Percentiles rank a stretch among this genome's conserved stretches.
Evolutionary conservation across 2,329 filamentous ascomycete species (phyloP).

Genomic region (Fusarium mundagurra): DNA sequence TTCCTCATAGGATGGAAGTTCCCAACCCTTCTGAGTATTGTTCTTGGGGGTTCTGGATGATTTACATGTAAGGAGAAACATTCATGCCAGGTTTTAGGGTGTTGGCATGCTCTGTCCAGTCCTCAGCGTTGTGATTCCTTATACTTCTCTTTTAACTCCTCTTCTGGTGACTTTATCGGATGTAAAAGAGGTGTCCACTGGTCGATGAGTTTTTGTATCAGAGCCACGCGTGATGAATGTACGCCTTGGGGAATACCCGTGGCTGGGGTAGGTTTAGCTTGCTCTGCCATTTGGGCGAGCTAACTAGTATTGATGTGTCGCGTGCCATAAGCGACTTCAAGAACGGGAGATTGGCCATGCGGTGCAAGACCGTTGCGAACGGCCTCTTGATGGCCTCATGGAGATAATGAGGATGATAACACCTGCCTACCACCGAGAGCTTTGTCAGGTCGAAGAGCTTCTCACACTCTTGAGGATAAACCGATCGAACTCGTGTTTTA

Average conservation of each 20-base stretch:
- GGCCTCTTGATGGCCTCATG: too few species aligned
- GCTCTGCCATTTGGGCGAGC: too few species aligned
- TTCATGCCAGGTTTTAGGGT: neutral
- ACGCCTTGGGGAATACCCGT: too few species aligned
- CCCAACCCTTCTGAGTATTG: neutral
- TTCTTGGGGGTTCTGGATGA: neutral
- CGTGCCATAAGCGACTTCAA: neutral
- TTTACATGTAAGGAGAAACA: neutral
- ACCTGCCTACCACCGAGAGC: too few species aligned
- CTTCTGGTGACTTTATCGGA: too few species aligned
- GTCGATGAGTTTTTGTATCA: neutral
- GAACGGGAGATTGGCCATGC: neutral
- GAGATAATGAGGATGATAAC: too few species aligned
- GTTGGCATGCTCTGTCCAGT: too few species aligned
- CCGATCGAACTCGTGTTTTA: neutral
- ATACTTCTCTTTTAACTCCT: too few species aligned
- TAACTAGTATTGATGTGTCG: neutral
- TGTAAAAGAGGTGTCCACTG: too few species aligned
- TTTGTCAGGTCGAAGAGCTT: neutral
- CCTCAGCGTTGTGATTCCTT: too few species aligned
- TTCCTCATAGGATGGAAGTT: neutral
- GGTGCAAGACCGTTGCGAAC: neutral
- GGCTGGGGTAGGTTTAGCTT: too few species aligned
- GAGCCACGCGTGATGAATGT: neutral
- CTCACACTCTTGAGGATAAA: neutral